A percentile compares a stretch with the other conserved stretches of the same genome.
phyloP scores from a whole-genome alignment of 257 asterid genomes.

The Fraxinus quadrangulata region DNA sequence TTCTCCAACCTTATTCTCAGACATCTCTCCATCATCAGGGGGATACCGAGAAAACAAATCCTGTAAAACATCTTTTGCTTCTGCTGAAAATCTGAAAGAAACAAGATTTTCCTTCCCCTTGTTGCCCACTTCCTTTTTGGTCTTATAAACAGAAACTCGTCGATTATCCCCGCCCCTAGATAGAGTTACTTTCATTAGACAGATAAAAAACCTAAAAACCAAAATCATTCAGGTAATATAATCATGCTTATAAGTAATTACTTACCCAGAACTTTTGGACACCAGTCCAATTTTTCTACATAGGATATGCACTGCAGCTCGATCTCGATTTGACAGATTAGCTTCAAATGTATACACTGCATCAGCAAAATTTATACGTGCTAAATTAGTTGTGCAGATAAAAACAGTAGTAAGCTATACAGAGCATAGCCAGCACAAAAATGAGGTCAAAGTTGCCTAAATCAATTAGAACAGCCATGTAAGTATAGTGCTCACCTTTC shows the following conservation, averaged over 20 bases:
- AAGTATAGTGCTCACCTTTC: constrained; percentile 1
- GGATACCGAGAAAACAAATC: constrained; percentile 76
- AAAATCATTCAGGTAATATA: not conserved
- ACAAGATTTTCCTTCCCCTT: constrained; percentile 42
- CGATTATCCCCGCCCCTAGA: constrained; percentile 66
- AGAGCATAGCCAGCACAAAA: constrained; percentile 6
- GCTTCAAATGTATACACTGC: constrained; percentile 73
- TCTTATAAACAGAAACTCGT: constrained; percentile 59
- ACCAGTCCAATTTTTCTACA: constrained; percentile 67
- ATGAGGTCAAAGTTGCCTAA: not conserved
- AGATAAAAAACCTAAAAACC: constrained; percentile 1
- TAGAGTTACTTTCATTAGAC: constrained; percentile 20
- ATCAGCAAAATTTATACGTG: constrained; percentile 21
- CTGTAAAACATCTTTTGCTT: constrained; percentile 56
- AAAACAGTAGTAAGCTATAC: not conserved
- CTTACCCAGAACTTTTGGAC: constrained; percentile 85
- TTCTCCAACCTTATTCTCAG: constrained; percentile 41
- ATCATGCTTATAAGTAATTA: constrained; percentile 13
- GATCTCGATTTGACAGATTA: constrained; percentile 50
- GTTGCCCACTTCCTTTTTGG: constrained; percentile 25
- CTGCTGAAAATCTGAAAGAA: constrained; percentile 64
- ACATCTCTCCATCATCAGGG: constrained; percentile 60
- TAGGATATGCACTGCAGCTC: constrained; percentile 64
- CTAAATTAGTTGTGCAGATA: constrained; percentile 5
- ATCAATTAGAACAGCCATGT: not conserved